Conservation (phyloP, 2,329 filamentous ascomycete genomes). For the Chaetomium olivaceum region DNA sequence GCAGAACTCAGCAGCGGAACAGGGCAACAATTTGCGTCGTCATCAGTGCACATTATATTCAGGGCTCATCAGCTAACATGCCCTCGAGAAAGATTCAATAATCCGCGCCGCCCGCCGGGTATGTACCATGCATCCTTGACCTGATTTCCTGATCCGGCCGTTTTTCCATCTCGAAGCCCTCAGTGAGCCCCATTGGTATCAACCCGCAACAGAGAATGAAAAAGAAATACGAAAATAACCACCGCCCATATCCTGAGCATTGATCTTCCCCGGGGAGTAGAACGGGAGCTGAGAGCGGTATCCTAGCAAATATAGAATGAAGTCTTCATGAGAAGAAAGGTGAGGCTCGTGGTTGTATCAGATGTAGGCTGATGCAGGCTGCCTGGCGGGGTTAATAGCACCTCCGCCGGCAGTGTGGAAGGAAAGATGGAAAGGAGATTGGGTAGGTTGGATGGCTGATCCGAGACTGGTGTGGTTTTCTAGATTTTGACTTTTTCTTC, state of each 20-base stretch:
- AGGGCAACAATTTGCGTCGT: not conserved
- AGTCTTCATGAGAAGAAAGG: not conserved
- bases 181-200: slow-evolving; percentile 11
- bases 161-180: not conserved
- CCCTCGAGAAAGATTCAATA: not conserved
- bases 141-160: slow-evolving; percentile 3
- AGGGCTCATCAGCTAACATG: slow-evolving; percentile 4
- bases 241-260: not conserved
- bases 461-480: not conserved
- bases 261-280: not conserved
- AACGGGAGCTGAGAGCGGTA: not conserved
- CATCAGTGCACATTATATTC: slow-evolving; percentile 3
- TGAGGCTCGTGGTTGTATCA: not conserved
- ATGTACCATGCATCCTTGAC: slow-evolving; percentile 12
- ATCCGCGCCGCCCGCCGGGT: slow-evolving; percentile 3
- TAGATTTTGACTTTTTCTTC: not conserved
- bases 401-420: not conserved
- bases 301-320: slow-evolving; percentile 1
- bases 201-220: not conserved
- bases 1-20: not conserved
- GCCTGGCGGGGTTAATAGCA: not conserved
- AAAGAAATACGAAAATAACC: not conserved
- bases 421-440: not conserved
- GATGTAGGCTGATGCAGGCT: not conserved
- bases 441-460: slow-evolving; percentile 5